Base-by-base conservation (phyloP, 495 filamentous ascomycete species). In the Acidomyces sp. region DNA sequence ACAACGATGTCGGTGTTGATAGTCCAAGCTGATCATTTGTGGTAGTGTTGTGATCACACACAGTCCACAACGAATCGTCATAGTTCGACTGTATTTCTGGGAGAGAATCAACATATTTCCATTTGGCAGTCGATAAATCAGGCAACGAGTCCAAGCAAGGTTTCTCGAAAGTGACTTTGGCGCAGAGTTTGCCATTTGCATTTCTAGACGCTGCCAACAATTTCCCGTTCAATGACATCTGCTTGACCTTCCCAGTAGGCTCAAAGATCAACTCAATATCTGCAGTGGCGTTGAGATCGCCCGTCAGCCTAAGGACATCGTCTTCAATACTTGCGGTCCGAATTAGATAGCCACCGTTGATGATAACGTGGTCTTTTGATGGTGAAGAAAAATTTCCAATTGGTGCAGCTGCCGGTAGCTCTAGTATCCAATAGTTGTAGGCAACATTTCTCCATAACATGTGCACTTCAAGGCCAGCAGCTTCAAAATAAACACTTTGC, bases 291-390 rank as follows among this genome's bases (percentile, higher is more conserved):
- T 86, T 85, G 56, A 85, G 68, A 51, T 88, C 82, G 6, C 76
- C 82, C 20, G 69, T 70, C 17, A 88, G 55, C 24, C 72, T 60
- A 3, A 85, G 58, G 10, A 64, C 62, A 4, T 43, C 52, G 11
- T 69, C 67, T 18, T 65, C 25, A 4, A 81, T 42, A 6, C 62
- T 62, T 1, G 75, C 78, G 6, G 63, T 73, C 10, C 82, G 73
- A 21, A 86, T 64, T n/a, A 88, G 75, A 51, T 86, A 85, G 5
- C 78, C 76, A 0, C 76, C 82, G 41, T 78, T 70, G 42, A 85
- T 64, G 40, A 86, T 80, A 2, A 82, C 59, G 0, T 71, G 67
- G 0, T 61, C 32, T 12, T 19, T 18, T 18, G 16, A 40, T 21
- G 13, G 21, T n/a, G 31, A 36, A 9, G 47, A n/a, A 60, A 61